phyloP scores from a whole-genome alignment of 495 filamentous ascomycete species.

The Chaetomium fimeti region DNA sequence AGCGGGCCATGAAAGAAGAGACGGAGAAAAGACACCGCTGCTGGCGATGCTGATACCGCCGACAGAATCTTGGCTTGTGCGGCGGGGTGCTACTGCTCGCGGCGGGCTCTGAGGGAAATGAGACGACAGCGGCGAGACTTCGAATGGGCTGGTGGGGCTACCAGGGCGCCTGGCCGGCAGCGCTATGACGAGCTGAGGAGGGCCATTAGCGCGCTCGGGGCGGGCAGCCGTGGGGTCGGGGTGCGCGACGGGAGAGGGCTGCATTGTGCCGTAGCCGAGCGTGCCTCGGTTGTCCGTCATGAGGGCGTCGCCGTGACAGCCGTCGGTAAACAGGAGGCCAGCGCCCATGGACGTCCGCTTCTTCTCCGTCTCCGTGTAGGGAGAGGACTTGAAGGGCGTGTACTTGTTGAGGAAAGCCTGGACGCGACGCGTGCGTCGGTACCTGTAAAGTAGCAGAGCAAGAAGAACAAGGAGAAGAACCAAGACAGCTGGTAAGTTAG shows the following conservation, averaged over 20 bases:
- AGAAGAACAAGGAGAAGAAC: constrained; percentile 32
- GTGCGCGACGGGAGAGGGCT: constrained; percentile 19
- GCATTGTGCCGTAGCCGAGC: constrained; percentile 25
- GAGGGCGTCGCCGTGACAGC: constrained; percentile 22
- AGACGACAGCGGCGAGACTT: constrained; percentile 25
- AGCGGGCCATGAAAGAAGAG: constrained; percentile 32
- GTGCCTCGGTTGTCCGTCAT: constrained; percentile 25
- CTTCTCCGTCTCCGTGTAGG: constrained; percentile 29
- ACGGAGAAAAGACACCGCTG: constrained; percentile 31
- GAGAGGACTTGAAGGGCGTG: constrained; percentile 31
- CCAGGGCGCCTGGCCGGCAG: neutral
- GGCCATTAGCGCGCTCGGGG: constrained; percentile 11
- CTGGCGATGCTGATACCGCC: constrained; percentile 31
- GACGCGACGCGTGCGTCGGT: constrained; percentile 29
- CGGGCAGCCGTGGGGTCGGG: constrained; percentile 5
- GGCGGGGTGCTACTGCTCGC: constrained; percentile 16
- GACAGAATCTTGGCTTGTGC: constrained; percentile 26
- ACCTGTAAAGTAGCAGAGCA: constrained; percentile 31
- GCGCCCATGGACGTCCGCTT: constrained; percentile 35
- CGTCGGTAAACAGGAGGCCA: constrained; percentile 30
- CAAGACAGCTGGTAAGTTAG: constrained; percentile 25
- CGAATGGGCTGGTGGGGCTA: constrained; percentile 18
- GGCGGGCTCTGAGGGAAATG: constrained; percentile 24
- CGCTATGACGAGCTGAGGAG: constrained; percentile 12
- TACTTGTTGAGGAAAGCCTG: constrained; percentile 30